Base-by-base conservation (phyloP, 108 stramenopile genomes). In the Nannochloropsis salina region DNA sequence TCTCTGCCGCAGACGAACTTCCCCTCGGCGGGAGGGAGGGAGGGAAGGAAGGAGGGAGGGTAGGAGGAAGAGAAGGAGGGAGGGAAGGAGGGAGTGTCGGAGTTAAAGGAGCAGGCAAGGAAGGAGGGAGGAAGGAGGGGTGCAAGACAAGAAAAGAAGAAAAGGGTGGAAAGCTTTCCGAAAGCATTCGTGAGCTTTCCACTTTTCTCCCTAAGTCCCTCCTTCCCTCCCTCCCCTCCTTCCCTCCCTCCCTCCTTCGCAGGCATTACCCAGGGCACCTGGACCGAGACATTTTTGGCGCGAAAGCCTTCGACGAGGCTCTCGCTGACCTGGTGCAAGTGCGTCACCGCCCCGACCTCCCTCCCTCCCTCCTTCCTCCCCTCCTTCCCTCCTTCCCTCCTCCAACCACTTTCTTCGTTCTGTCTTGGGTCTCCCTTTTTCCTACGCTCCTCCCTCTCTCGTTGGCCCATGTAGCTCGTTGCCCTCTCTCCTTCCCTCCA, bases 1-100 rank as follows among this genome's bases (percentile, higher is more conserved):
- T 96, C 2, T 97, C 95, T 82, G 97, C 96, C 9, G 92, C 92
- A 2, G 86, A 91, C 41, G 96, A 97, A 83, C 93, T 91, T 83
- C 94, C 95, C 6, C 85, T 97, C 44, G 47, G 47, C 9, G 47
- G 47, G 12, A 9, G 47, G 47, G 9, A 51, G 12, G 47, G 47
- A 51, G 12, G 47, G 47, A 51, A 12, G 47, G 47, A 12, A 12
- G 47, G 47, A 51, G 47, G 47, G 47, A 51, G 47, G 47, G 47
- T 11, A 12, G 47, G 47, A 51, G 47, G 47, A 12, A 51, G 47
- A 12, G 47, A 51, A 12, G 47, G 47, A 51, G 47, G 47, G 47
- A 51, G 47, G 12, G 47, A 11, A 51, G 47, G 47, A 11, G 47
- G 12, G 10, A 51, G n/a, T n/a, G n/a, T n/a, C n/a, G n/a, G n/a